Base-by-base conservation (phyloP, 768 basidiomycete species). In the Rhodotorula kratochvilovae region DNA sequence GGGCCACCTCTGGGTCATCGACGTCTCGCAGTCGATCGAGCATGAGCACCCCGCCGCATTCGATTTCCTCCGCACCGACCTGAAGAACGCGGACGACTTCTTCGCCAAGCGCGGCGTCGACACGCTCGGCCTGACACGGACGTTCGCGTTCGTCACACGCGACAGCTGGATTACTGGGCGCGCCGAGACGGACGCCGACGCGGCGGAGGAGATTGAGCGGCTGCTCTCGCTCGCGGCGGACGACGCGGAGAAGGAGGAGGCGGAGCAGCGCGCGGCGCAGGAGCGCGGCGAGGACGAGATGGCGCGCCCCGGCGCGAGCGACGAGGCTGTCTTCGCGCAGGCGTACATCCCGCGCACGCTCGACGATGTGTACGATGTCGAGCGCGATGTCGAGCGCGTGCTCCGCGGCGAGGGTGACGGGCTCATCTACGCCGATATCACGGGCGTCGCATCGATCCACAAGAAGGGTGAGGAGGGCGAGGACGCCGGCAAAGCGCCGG, bases 21-120 rank as follows among this genome's bases (percentile, higher is more conserved):
- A 99, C 80, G 96, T 99, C 68, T 96, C 94, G 2, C 96, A 99
- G 79, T 94, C 92, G 73, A 94, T 99, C 46, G 96, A 99, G 77
- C 94, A 97, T 78, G 95, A 98, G 80, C 96, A 99, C 77, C 96
- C 95, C 0, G 84, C 89, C 39, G 92, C 96, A 0, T 97, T 93
- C 79, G 95, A 99, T 80, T 99, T 99, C 81, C 84, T 99, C 48
- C 88, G 94, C 36, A 87, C 85, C 56, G 96, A 99, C 80, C 85
- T 99, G 61, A 88, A 87, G 76, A 98, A 99, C 79, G 84, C 93
- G 54, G 92, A 96, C 70, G 94, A 93, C 46, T 99, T 90, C 80
- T 99, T 97, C 79, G 84, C 85, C 11, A 84, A 87, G 73, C 84
- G 87, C 29, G 91, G 90, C 0, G 89, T 91, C 61, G 81, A 78